phyloP scores from a whole-genome alignment of 1,284 basidiomycete genomes.

The Quambalaria eucalypti region DNA sequence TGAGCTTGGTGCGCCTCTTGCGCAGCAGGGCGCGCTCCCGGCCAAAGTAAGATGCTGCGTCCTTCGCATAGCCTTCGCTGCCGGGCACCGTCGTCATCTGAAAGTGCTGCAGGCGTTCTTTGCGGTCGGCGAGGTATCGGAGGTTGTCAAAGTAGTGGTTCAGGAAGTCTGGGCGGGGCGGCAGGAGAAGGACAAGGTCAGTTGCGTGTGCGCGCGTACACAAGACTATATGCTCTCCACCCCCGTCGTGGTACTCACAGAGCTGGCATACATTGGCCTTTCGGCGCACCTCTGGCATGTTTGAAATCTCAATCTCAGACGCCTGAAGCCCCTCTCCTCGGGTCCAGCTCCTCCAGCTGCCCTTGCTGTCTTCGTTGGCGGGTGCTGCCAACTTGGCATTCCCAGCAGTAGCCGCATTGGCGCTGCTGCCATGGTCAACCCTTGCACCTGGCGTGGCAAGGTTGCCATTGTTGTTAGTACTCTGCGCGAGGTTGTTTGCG shows the following conservation, averaged over 20 bases:
- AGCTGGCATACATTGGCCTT: slow-evolving; percentile 46
- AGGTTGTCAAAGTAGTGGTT: slow-evolving; percentile 47
- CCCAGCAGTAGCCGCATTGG: not conserved
- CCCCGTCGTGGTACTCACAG: slow-evolving; percentile 10
- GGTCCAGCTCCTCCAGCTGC: slow-evolving; percentile 35
- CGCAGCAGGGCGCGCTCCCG: slow-evolving; percentile 40
- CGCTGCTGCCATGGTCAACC: slow-evolving; percentile 7
- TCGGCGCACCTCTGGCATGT: slow-evolving; percentile 35
- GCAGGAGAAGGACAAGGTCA: not conserved
- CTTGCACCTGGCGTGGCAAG: not conserved
- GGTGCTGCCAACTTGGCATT: slow-evolving; percentile 5
- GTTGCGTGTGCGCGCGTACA: not conserved
- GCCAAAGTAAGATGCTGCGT: slow-evolving; percentile 30
- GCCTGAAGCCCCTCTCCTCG: slow-evolving; percentile 33
- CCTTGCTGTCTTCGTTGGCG: slow-evolving; percentile 24
- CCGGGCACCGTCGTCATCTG: slow-evolving; percentile 44
- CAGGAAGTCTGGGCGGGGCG: slow-evolving; percentile 27
- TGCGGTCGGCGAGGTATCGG: slow-evolving; percentile 36
- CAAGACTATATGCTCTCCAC: not conserved
- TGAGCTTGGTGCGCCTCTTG: slow-evolving; percentile 40
- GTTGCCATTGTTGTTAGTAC: not conserved
- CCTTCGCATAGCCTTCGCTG: slow-evolving; percentile 52
- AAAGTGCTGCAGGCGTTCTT: slow-evolving; percentile 57
- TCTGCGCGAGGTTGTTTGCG: too few relatives aligned
- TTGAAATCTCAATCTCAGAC: slow-evolving; percentile 39